phyloP scores from a whole-genome alignment of 176 grass and related monocot species.

The Ensete glaucum region DNA sequence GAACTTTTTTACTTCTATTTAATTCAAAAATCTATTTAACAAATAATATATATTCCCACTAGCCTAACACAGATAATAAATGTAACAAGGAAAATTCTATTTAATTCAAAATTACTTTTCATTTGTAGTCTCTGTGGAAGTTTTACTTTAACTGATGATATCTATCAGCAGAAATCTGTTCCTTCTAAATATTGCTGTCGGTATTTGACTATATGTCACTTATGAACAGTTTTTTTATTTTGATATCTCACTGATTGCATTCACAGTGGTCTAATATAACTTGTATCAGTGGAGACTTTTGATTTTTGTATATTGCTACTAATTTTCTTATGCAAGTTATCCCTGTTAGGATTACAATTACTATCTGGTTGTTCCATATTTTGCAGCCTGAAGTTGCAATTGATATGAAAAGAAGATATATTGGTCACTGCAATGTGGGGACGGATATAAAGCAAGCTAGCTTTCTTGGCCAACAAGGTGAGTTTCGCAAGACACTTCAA shows the following conservation, averaged over 20 bases:
- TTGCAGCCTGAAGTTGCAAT: conserved; percentile 66
- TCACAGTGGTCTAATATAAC: too few relatives aligned
- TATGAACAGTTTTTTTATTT: too few relatives aligned
- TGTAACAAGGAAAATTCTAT: too few relatives aligned
- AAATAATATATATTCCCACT: too few relatives aligned
- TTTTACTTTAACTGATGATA: background rate
- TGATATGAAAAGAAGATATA: conserved; percentile 98
- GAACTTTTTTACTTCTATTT: too few relatives aligned
- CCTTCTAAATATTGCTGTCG: background rate
- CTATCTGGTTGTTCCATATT: background rate
- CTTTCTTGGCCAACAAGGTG: conserved; percentile 85
- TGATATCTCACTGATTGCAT: too few relatives aligned
- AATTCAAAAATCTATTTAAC: too few relatives aligned
- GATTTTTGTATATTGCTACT: background rate
- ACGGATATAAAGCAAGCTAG: conserved; percentile 99
- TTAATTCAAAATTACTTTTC: too few relatives aligned
- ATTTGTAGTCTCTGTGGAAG: too few relatives aligned
- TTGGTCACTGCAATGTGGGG: conserved; percentile 85
- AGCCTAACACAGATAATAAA: too few relatives aligned
- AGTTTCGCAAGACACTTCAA: conserved; percentile 9
- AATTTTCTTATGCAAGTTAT: background rate
- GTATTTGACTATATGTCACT: background rate
- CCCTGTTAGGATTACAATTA: background rate
- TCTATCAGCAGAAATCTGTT: background rate
- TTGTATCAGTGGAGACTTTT: background rate